Conservation (phyloP, 169 alveolate species). For the Plasmodium vinckei region DNA sequence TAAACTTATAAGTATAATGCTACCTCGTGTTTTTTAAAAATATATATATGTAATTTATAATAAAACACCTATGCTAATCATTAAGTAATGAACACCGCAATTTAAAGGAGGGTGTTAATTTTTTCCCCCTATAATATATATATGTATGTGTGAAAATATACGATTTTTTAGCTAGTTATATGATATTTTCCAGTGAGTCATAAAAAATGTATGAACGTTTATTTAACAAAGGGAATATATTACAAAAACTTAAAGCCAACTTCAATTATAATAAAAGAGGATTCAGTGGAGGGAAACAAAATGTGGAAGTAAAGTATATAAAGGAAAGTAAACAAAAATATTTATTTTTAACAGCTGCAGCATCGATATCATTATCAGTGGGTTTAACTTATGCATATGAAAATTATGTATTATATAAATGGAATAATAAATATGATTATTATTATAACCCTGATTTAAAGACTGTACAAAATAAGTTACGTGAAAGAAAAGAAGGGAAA, state of each 20-base stretch:
- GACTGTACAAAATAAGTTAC: constrained; percentile 16
- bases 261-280: constrained; percentile 13
- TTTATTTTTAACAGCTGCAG: constrained; percentile 48
- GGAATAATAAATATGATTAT: constrained; percentile 73
- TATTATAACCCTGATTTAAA: constrained; percentile 50
- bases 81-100: no score
- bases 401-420: constrained; percentile 46
- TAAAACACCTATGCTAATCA: no score
- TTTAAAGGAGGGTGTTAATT: no score
- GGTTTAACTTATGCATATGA: constrained; percentile 56
- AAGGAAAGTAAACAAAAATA: constrained; percentile 58
- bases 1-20: no score
- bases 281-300: constrained; percentile 20
- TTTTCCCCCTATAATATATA: no score
- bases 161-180: no score
- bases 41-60: no score
- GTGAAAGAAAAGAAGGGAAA: constrained; percentile 65
- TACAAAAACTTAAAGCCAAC: not conserved
- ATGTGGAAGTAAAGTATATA: constrained; percentile 23
- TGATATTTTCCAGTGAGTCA: no score
- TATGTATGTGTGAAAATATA: no score
- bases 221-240: not conserved
- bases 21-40: no score
- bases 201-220: not conserved
- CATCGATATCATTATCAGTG: constrained; percentile 43